These are phyloP conservation scores for Zostera marina DNA, from an alignment of 116 monocot genomes.

Conservation along the genomic window DNA sequence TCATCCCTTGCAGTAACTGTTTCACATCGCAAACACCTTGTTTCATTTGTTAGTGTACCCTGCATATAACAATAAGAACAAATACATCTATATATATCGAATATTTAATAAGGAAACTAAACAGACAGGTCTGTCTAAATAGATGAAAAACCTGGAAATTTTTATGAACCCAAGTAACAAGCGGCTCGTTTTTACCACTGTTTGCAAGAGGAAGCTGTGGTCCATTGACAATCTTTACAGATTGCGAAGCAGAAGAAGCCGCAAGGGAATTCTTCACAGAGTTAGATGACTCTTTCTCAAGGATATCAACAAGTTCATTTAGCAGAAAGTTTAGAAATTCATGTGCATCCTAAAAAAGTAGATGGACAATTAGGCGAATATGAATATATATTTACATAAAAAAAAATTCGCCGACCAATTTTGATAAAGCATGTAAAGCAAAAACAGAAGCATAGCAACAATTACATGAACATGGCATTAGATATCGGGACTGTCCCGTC, in stretches of 20 bases:
- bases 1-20: constrained; percentile 97
- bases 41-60: constrained; percentile 91
- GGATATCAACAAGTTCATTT: constrained; percentile 89
- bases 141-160: constrained; percentile 63
- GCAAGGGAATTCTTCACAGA: constrained; percentile 37
- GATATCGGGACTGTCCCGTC: not conserved
- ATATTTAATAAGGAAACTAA: too few relatives aligned
- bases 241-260: constrained; percentile 15
- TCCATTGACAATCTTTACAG: constrained; percentile 56
- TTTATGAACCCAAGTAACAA: constrained; percentile 85
- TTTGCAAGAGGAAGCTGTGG: constrained; percentile 27
- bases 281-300: constrained; percentile 65
- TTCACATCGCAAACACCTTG: constrained; percentile 80
- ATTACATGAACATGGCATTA: constrained; percentile 1
- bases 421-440: not conserved
- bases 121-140: not conserved
- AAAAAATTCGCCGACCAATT: not conserved
- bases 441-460: not conserved
- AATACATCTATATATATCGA: too few relatives aligned
- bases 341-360: constrained; percentile 65
- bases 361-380: not conserved
- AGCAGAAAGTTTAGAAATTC: constrained; percentile 93
- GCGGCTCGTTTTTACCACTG: constrained; percentile 55
- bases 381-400: too few relatives aligned
- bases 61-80: constrained; percentile 10